These are phyloP conservation scores for Malassezia sympodialis DNA, from an alignment of 1,284 basidiomycete genomes.

Conservation along the genomic window DNA sequence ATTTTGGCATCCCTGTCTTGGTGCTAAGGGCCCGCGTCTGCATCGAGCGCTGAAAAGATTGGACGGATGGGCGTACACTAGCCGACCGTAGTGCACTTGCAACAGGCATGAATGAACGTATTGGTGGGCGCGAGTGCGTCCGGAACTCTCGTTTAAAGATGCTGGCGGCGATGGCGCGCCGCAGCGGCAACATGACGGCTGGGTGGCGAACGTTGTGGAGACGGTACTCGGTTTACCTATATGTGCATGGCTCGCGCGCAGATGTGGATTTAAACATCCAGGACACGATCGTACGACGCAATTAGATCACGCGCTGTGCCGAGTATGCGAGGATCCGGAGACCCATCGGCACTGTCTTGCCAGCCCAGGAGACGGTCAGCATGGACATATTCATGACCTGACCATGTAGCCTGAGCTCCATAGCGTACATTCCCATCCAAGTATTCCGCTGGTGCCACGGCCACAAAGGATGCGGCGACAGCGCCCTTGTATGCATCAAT, in stretches of 20 bases:
- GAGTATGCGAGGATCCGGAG: conserved; percentile 4
- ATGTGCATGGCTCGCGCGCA: not conserved
- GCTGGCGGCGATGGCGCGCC: conserved; percentile 1
- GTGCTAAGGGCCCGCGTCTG: conserved; percentile 43
- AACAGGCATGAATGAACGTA: not conserved
- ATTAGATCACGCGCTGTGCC: conserved; percentile 15
- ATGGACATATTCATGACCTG: conserved; percentile 40
- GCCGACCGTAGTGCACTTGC: not conserved
- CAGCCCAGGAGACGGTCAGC: conserved; percentile 33
- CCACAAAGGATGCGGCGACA: conserved; percentile 36
- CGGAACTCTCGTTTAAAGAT: not conserved
- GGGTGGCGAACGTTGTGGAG: not conserved
- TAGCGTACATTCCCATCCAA: conserved; percentile 37
- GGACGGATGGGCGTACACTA: not conserved
- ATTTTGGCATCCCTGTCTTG: conserved; percentile 32
- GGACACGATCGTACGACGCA: conserved; percentile 9
- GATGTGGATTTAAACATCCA: conserved; percentile 6
- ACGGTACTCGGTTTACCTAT: not conserved
- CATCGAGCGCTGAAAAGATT: conserved; percentile 20
- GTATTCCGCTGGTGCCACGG: conserved; percentile 24
- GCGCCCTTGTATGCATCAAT: conserved; percentile 45
- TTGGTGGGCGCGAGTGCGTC: not conserved
- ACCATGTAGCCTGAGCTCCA: conserved; percentile 33
- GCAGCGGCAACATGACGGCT: not conserved
- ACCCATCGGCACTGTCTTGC: conserved; percentile 18